A percentile compares a stretch with the other conserved stretches of the same genome.
phyloP scores from a whole-genome alignment of 768 basidiomycete species.

The Suillus sp. region DNA sequence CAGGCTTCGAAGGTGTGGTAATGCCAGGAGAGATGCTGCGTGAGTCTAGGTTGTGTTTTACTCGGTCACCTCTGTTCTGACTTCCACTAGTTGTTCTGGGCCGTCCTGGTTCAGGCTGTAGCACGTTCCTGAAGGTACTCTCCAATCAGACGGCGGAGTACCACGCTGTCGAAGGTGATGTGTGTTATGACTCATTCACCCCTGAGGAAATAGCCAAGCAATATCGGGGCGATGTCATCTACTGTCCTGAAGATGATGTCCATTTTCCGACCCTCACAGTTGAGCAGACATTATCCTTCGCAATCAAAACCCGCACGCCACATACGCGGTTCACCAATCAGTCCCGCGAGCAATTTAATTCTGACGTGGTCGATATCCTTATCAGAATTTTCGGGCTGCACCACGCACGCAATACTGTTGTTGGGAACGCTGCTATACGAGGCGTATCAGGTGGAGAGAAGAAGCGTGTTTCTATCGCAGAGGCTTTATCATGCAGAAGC shows the following conservation, averaged over 20 bases:
- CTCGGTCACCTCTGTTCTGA: not conserved
- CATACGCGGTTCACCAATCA: constrained; percentile 71
- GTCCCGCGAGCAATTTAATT: constrained; percentile 57
- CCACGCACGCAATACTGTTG: constrained; percentile 75
- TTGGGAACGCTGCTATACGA: constrained; percentile 86
- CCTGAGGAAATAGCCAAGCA: constrained; percentile 62
- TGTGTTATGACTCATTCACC: constrained; percentile 79
- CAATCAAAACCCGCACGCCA: constrained; percentile 52
- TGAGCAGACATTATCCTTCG: constrained; percentile 71
- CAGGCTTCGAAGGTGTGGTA: constrained; percentile 56
- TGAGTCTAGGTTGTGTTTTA: constrained; percentile 37
- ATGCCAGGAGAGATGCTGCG: constrained; percentile 71
- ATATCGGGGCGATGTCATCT: constrained; percentile 80
- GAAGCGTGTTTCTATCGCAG: constrained; percentile 81
- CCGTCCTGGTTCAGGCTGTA: constrained; percentile 83
- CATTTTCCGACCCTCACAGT: constrained; percentile 87
- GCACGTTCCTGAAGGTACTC: constrained; percentile 79
- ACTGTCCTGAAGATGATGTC: constrained; percentile 83
- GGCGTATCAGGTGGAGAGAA: constrained; percentile 81
- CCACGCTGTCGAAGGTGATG: constrained; percentile 65
- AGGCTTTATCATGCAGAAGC: constrained; percentile 46
- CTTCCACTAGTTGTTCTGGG: constrained; percentile 70
- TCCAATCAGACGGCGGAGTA: constrained; percentile 76
- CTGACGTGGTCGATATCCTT: constrained; percentile 59
- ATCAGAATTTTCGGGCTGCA: constrained; percentile 82